Conservation (phyloP, 148 eudicot species). For the Tetragonia tetragonoides region DNA sequence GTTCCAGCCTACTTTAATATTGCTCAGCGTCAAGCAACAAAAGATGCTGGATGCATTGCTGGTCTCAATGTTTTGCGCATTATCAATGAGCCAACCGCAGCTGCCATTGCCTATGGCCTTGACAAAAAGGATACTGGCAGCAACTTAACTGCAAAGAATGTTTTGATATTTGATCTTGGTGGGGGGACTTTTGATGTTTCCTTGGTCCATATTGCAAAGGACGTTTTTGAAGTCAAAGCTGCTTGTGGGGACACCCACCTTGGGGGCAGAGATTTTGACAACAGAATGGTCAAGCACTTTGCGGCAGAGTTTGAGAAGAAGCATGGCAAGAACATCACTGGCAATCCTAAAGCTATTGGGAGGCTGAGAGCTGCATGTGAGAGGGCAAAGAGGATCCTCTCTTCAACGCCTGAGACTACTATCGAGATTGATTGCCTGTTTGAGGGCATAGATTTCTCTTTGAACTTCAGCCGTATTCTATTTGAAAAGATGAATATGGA, state of each 20-base stretch:
- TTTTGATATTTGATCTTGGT: slow-evolving; percentile 13
- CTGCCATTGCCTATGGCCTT: slow-evolving; percentile 21
- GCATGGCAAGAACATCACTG: too few relatives aligned
- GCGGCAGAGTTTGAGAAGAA: too few relatives aligned
- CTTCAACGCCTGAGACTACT: background rate
- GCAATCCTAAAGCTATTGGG: too few relatives aligned
- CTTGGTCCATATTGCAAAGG: too few relatives aligned
- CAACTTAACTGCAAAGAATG: background rate
- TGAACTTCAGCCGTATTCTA: background rate
- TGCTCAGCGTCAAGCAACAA: slow-evolving; percentile 21
- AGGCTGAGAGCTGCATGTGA: too few relatives aligned
- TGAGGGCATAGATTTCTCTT: slow-evolving; percentile 16
- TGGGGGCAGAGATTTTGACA: too few relatives aligned
- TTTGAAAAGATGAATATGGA: slow-evolving; percentile 19
- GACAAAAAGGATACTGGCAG: background rate
- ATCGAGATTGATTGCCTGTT: slow-evolving; percentile 7
- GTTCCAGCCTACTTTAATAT: slow-evolving; percentile 30
- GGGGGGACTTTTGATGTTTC: slow-evolving; percentile 24
- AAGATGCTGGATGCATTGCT: slow-evolving; percentile 19
- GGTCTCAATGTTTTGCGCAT: slow-evolving; percentile 15
- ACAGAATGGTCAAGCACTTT: too few relatives aligned
- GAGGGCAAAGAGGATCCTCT: slow-evolving; percentile 12
- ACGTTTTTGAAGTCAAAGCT: too few relatives aligned
- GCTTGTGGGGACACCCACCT: too few relatives aligned
- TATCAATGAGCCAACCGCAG: slow-evolving; percentile 19